Conservation (phyloP, 805 yeast species). For the Kurtzmaniella fragi region DNA sequence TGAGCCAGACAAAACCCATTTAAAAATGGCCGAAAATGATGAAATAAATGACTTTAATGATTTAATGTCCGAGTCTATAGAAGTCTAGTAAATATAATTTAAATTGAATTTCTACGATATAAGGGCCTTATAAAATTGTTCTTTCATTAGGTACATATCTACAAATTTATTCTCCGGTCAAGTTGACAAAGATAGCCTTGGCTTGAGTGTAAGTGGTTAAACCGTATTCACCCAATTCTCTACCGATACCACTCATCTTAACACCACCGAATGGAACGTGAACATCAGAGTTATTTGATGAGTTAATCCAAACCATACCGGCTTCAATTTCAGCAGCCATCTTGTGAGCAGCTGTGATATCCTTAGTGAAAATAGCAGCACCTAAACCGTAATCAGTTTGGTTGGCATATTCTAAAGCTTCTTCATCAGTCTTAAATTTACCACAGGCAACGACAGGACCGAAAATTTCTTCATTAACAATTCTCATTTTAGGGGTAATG, state of each 20-base stretch:
- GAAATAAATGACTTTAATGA: not conserved
- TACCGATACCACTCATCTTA: conserved; percentile 74
- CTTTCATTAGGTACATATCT: too few relatives aligned
- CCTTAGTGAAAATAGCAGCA: conserved; percentile 71
- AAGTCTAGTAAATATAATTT: too few relatives aligned
- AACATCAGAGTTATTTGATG: conserved; percentile 38
- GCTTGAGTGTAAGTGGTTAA: conserved; percentile 65
- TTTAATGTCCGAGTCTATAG: too few relatives aligned
- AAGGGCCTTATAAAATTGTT: too few relatives aligned
- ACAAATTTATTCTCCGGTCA: conserved; percentile 13
- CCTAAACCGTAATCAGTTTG: conserved; percentile 75
- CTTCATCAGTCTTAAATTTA: conserved; percentile 61
- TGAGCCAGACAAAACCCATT: conserved; percentile 6
- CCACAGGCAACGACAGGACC: conserved; percentile 79
- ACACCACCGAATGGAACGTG: conserved; percentile 74
- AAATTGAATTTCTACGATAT: too few relatives aligned
- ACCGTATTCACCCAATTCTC: conserved; percentile 76
- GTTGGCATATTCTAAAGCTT: conserved; percentile 67
- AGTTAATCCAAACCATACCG: conserved; percentile 44
- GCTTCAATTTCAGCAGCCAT: conserved; percentile 49
- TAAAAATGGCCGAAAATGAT: not conserved
- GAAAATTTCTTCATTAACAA: conserved; percentile 78
- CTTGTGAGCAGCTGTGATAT: conserved; percentile 60
- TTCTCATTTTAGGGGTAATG: conserved; percentile 57
- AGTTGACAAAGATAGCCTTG: conserved; percentile 73